Conservation (phyloP, 352 stramenopile species). For the Phytopythium litorale region DNA sequence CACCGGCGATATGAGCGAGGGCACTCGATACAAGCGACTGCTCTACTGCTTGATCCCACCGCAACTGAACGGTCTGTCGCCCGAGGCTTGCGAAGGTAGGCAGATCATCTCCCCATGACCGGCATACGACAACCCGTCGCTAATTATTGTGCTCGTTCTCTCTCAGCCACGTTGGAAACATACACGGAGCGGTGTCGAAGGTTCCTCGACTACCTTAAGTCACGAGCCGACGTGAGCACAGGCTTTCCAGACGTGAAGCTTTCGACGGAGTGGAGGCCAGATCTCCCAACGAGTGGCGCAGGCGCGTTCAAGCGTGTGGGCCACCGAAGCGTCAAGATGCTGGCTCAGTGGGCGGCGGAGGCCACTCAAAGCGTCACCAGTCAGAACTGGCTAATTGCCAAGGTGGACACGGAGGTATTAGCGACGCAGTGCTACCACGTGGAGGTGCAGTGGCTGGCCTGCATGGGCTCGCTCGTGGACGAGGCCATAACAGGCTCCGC, state of each 20-base stretch:
- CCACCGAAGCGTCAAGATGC: conserved; percentile 69
- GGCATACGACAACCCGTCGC: not conserved
- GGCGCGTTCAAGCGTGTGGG: conserved; percentile 65
- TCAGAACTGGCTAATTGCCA: conserved; percentile 80
- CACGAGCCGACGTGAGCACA: conserved; percentile 50
- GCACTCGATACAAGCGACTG: conserved; percentile 77
- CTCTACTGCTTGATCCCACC: conserved; percentile 71
- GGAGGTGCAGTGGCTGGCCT: conserved; percentile 85
- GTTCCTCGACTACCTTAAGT: conserved; percentile 65
- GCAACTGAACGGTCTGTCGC: conserved; percentile 20
- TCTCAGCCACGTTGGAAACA: conserved; percentile 38
- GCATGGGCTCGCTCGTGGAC: conserved; percentile 74
- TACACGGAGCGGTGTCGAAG: conserved; percentile 67
- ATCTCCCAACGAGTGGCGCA: conserved; percentile 37
- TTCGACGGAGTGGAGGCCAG: conserved; percentile 40
- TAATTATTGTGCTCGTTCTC: not conserved
- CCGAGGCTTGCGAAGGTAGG: conserved; percentile 8
- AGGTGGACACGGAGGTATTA: conserved; percentile 70
- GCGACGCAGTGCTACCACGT: conserved; percentile 76
- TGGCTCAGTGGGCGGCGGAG: conserved; percentile 31
- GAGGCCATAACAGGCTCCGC: conserved; percentile 70
- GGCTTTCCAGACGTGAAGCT: conserved; percentile 55
- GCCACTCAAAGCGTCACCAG: conserved; percentile 59
- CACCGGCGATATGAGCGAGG: conserved; percentile 84
- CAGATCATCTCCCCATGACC: not conserved